phyloP scores from a whole-genome alignment of 768 basidiomycete genomes.

The Infundibulicybe gibba region DNA sequence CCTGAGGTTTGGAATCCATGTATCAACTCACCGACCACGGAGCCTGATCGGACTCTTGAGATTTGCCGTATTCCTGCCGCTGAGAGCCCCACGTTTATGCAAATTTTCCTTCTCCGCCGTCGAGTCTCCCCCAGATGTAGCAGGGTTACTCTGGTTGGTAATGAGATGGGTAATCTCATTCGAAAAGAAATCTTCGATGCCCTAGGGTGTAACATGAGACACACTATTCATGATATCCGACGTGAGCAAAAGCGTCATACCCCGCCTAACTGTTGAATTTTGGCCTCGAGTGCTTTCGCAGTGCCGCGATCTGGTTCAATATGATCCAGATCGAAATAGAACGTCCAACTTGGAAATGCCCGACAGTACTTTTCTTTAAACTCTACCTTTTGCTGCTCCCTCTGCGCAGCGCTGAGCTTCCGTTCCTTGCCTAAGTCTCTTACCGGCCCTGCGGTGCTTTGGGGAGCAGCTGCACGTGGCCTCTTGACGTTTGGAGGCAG shows the following conservation, averaged over 20 bases:
- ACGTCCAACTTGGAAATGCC: conserved; percentile 80
- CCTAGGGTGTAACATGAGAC: conserved; percentile 36
- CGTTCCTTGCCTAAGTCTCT: conserved; percentile 42
- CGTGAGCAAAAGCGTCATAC: conserved; percentile 44
- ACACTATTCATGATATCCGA: not conserved
- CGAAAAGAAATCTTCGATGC: conserved; percentile 86
- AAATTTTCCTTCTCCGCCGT: conserved; percentile 65
- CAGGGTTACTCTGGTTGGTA: conserved; percentile 48
- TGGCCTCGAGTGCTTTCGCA: conserved; percentile 43
- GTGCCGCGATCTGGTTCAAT: conserved; percentile 35
- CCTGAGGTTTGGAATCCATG: not conserved
- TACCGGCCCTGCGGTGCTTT: conserved; percentile 10
- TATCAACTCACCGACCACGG: conserved; percentile 45
- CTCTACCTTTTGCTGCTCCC: conserved; percentile 57
- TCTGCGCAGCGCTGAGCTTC: conserved; percentile 34
- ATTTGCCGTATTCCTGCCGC: conserved; percentile 15
- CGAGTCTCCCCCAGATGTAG: conserved; percentile 23
- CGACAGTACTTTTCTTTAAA: conserved; percentile 83
- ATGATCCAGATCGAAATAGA: conserved; percentile 74
- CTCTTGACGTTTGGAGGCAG: conserved; percentile 33
- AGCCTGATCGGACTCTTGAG: conserved; percentile 69
- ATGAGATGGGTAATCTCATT: conserved; percentile 85
- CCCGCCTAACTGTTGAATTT: conserved; percentile 68
- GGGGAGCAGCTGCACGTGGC: conserved; percentile 27
- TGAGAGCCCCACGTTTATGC: conserved; percentile 23